phyloP scores from a whole-genome alignment of 208 protist genomes.

The Trypanosoma vivax region DNA sequence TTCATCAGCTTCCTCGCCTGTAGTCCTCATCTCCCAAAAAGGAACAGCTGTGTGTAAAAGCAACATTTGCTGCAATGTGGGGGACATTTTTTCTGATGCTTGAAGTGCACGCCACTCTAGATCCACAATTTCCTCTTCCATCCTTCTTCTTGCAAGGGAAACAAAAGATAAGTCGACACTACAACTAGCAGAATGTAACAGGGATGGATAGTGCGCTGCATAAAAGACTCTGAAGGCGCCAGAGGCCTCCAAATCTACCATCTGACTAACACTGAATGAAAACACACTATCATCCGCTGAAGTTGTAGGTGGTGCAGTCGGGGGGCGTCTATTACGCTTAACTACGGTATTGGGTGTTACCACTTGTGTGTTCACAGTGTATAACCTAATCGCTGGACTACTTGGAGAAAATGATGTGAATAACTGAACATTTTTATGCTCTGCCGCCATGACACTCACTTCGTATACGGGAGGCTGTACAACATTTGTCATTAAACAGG shows the following conservation, averaged over 20 bases:
- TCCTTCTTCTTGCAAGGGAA: slow-evolving; percentile 9
- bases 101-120: slow-evolving; percentile 72
- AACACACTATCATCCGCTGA: slow-evolving; percentile 63
- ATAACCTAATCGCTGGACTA: slow-evolving; percentile 16
- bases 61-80: slow-evolving; percentile 62
- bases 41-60: slow-evolving; percentile 67
- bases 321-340: slow-evolving; percentile 18
- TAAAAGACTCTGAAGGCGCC: slow-evolving; percentile 27
- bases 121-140: slow-evolving; percentile 50
- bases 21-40: slow-evolving; percentile 22
- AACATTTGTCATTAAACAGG: slow-evolving; percentile 10
- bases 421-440: slow-evolving; percentile 11
- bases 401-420: slow-evolving; percentile 11
- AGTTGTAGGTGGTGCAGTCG: not conserved
- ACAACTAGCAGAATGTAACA: not conserved
- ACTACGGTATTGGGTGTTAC: not conserved
- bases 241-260: slow-evolving; percentile 22
- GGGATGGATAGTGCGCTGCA: not conserved
- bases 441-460: slow-evolving; percentile 7
- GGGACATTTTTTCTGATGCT: slow-evolving; percentile 53
- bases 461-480: slow-evolving; percentile 17
- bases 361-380: not conserved
- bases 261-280: slow-evolving; percentile 38
- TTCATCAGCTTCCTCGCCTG: not conserved
- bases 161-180: slow-evolving; percentile 2